Conservation (phyloP, 495 filamentous ascomycete genomes). For the Evernia prunastri region DNA sequence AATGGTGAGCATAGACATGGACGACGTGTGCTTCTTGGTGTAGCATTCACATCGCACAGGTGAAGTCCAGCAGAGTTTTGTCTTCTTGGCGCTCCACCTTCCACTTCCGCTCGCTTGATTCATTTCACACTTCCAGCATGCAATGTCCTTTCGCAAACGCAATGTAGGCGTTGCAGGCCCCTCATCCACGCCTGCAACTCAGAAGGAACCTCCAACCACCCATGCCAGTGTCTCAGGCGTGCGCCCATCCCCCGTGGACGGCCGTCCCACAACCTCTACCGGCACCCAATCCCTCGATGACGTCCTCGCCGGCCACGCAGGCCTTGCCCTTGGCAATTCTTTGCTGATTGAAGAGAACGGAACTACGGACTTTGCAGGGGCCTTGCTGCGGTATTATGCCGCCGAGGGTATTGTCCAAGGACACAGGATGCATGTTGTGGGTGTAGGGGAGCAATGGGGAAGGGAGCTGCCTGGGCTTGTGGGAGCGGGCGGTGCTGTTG, state of each 20-base stretch:
- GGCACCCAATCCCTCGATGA: conserved; percentile 78
- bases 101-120: no score
- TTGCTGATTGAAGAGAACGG: conserved; percentile 86
- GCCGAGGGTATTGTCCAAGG: conserved; percentile 91
- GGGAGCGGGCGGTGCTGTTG: conserved; percentile 34
- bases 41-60: no score
- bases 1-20: no score
- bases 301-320: conserved; percentile 82
- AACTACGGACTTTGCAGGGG: conserved; percentile 87
- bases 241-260: conserved; percentile 83
- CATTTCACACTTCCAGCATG: no score
- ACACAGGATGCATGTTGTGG: conserved; percentile 79
- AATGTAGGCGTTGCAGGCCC: conserved; percentile 61
- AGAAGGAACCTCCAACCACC: conserved; percentile 29
- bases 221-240: conserved; percentile 52
- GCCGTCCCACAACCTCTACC: conserved; percentile 83
- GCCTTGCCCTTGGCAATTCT: conserved; percentile 72
- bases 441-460: conserved; percentile 70
- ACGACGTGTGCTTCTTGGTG: no score
- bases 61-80: no score
- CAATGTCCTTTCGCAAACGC: conserved; percentile 86
- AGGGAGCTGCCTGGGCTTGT: conserved; percentile 73
- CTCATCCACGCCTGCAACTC: conserved; percentile 38
- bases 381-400: conserved; percentile 80
- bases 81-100: no score